Evolutionary conservation across 1,284 basidiomycete genomes (phyloP).

Genomic region (Apiotrichum mycotoxinovorans): DNA sequence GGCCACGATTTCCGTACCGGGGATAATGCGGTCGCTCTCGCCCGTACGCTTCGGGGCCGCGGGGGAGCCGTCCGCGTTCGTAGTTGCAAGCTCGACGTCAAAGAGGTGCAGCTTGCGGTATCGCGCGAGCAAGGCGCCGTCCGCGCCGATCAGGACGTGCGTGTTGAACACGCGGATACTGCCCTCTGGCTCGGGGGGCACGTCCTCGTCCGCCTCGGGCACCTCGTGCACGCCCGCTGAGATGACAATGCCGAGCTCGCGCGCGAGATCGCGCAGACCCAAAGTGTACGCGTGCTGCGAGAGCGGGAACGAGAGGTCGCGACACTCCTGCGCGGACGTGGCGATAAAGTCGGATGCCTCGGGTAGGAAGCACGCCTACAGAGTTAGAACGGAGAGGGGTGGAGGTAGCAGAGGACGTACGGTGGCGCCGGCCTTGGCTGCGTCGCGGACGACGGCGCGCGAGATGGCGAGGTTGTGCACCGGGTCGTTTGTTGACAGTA

Average conservation of each 20-base stretch:
- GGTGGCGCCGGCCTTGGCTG: conserved; percentile 48
- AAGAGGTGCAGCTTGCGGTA: conserved; percentile 56
- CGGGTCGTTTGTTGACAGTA: conserved; percentile 40
- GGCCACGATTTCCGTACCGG: conserved; percentile 41
- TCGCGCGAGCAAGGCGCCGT: conserved; percentile 44
- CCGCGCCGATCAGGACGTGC: conserved; percentile 50
- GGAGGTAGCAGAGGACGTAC: conserved; percentile 22
- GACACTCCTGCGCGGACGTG: conserved; percentile 38
- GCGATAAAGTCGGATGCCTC: conserved; percentile 57
- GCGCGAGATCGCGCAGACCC: conserved; percentile 48
- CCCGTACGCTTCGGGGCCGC: conserved; percentile 27
- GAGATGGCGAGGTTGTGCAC: conserved; percentile 43
- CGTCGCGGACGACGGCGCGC: conserved; percentile 46
- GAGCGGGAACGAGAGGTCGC: conserved; percentile 35
- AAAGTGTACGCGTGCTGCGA: conserved; percentile 31
- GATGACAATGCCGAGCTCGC: conserved; percentile 47
- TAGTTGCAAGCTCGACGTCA: conserved; percentile 51
- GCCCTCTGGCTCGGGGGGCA: conserved; percentile 28
- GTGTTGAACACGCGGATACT: conserved; percentile 52
- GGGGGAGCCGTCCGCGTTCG: conserved; percentile 17
- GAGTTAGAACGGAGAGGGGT: neutral
- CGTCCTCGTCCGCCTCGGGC: conserved; percentile 35
- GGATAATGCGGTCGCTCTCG: conserved; percentile 43
- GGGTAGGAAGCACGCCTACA: conserved; percentile 51
- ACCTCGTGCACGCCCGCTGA: conserved; percentile 54